Evolutionary conservation across 1,284 basidiomycete species (phyloP).

Genomic region (Mrakiaceae sp.): DNA sequence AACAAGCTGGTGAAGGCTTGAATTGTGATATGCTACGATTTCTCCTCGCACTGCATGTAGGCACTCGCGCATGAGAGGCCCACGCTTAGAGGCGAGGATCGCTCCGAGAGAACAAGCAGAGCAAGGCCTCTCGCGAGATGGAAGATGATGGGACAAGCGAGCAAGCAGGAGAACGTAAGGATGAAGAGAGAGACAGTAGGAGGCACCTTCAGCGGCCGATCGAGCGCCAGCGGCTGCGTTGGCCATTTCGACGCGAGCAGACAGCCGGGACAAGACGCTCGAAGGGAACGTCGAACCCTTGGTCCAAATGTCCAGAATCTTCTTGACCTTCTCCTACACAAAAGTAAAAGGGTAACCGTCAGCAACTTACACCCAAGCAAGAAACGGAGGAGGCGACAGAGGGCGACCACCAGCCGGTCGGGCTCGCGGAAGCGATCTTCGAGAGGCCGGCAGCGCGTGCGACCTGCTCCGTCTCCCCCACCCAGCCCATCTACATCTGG

Average conservation of each 20-base stretch:
- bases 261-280: constrained; percentile 51
- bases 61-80: too few species aligned
- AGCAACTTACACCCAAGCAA: background rate
- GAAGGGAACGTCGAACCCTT: constrained; percentile 75
- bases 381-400: background rate
- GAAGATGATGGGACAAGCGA: background rate
- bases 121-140: background rate
- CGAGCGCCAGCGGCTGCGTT: background rate
- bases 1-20: too few species aligned
- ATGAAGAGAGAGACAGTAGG: too few species aligned
- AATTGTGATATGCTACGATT: too few species aligned
- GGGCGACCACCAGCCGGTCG: constrained; percentile 9
- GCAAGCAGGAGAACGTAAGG: too few species aligned
- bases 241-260: background rate
- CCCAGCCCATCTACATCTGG: too few species aligned
- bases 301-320: constrained; percentile 88
- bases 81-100: too few species aligned
- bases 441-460: background rate
- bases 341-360: background rate
- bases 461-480: too few species aligned
- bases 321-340: constrained; percentile 77
- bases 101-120: background rate
- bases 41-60: too few species aligned
- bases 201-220: background rate
- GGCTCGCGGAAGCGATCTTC: background rate